Conservation (phyloP, 495 filamentous ascomycete species). For the Penicillium lividum region DNA sequence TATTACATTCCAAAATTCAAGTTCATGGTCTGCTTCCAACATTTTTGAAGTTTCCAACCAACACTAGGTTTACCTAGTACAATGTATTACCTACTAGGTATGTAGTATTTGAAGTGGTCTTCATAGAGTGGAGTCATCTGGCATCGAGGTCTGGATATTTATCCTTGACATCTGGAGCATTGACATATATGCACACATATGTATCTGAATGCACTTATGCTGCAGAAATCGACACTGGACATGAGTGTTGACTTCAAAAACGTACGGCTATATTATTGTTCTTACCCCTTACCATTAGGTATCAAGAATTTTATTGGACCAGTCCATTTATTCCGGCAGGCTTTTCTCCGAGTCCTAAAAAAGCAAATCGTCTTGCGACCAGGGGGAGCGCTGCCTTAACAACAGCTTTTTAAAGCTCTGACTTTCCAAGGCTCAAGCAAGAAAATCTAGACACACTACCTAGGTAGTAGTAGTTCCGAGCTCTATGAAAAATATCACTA, state of each 20-base stretch:
- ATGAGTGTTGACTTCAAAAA: not conserved
- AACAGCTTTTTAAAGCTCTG: not conserved
- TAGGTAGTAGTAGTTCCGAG: not conserved
- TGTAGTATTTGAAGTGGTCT: no score
- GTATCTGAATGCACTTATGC: no score
- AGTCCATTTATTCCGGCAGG: not conserved
- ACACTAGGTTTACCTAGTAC: no score
- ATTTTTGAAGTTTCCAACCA: no score
- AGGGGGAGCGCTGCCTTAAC: not conserved
- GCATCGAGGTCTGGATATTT: no score
- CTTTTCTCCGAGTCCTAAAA: constrained; percentile 5
- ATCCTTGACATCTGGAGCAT: no score
- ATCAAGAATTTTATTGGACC: not conserved
- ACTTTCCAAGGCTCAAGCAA: not conserved
- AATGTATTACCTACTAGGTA: no score
- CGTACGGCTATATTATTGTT: not conserved
- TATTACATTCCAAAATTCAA: not conserved
- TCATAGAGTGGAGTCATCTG: no score
- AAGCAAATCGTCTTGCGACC: constrained; percentile 1
- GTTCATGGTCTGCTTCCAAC: not conserved
- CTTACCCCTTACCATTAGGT: not conserved
- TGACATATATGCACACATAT: no score
- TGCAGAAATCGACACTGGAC: not conserved
- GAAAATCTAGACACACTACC: not conserved
- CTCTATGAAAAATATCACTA: not conserved